A percentile compares a stretch with the other conserved stretches of the same genome.
Conservation (phyloP, 1,284 basidiomycete species). For the Ceratobasidium sp. region DNA sequence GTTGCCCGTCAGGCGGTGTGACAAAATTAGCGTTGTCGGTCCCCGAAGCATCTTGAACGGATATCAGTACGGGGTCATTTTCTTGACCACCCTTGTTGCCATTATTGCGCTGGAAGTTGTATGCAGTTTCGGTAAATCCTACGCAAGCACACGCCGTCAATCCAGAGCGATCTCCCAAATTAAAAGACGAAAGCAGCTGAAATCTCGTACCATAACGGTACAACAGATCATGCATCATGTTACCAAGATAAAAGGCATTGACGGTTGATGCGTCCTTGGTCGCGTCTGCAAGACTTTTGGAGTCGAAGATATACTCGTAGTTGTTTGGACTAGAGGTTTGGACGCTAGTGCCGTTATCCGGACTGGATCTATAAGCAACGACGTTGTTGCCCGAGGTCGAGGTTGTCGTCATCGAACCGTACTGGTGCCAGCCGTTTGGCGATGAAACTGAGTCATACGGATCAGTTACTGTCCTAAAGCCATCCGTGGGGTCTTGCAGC, state of each 20-base stretch:
- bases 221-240: constrained; percentile 41
- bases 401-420: constrained; percentile 10
- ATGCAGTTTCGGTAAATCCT: constrained; percentile 44
- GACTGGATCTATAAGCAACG: constrained; percentile 42
- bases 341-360: constrained; percentile 14
- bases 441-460: constrained; percentile 42
- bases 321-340: not conserved
- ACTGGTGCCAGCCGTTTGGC: constrained; percentile 45
- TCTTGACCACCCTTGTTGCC: constrained; percentile 12
- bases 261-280: not conserved
- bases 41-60: constrained; percentile 40
- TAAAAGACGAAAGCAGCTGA: too few species aligned
- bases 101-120: constrained; percentile 45
- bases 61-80: constrained; percentile 41
- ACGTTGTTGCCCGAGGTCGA: constrained; percentile 43
- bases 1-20: constrained; percentile 25
- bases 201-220: not conserved
- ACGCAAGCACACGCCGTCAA: not conserved
- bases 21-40: constrained; percentile 44
- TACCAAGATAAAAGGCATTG: constrained; percentile 44
- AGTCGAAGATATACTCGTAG: constrained; percentile 41
- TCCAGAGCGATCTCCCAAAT: not conserved
- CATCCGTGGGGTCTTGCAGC: constrained; percentile 25
- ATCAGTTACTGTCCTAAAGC: constrained; percentile 35
- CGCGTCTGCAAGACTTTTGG: not conserved